Base-by-base conservation (phyloP, 1,139 yeast genomes). In the Geotrichum histeridarum region DNA sequence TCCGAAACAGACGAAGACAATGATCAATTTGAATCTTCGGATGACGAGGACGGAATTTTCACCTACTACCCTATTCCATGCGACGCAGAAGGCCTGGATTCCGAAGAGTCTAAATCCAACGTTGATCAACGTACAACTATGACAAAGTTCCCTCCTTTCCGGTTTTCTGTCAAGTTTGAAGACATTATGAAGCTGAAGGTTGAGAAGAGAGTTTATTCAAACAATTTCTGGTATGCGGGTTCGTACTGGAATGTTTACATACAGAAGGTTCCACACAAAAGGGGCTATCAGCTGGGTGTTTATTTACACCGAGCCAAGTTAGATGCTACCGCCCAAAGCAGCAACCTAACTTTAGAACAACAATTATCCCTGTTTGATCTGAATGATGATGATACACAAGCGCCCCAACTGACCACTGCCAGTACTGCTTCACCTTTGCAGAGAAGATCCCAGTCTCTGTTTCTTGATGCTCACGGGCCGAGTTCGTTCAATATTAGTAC, bases 141-240 rank as follows among this genome's bases (percentile, higher is more conserved):
- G 69, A 73, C 81, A 0, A 68, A 70, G 43, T 72, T 72, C 48
- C 83, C 83, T 2, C 83, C 83, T 0, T 78, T 76, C 61, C 65
- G 83, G 53, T 78, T 79, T 60, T 74, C 82, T 0, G 74, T 79
- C 48, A 77, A 79, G 9, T 79, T 79, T 64, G 70, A 75, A 11
- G 73, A 77, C 51, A 73, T 78, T 2, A 71, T 76, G 2, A 71
- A 71, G 14, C 65, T 79, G n/a, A 67, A 70, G 18, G 71, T 74
- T 14, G 79, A 73, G 17, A 74, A 73, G 58, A 67, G 82, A 45
- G 76, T 77, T 1, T 79, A 78, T 60, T 76, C 80, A 8, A 73
- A 75, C 53, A 74, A 80, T 0, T 69, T 77, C 45, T 79, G 82
- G 81, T 79, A 78, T 59, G 81, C 81, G 9, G 83, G 83, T 0